Conservation (phyloP, 2,329 filamentous ascomycete genomes). For the Aciculosporium take region DNA sequence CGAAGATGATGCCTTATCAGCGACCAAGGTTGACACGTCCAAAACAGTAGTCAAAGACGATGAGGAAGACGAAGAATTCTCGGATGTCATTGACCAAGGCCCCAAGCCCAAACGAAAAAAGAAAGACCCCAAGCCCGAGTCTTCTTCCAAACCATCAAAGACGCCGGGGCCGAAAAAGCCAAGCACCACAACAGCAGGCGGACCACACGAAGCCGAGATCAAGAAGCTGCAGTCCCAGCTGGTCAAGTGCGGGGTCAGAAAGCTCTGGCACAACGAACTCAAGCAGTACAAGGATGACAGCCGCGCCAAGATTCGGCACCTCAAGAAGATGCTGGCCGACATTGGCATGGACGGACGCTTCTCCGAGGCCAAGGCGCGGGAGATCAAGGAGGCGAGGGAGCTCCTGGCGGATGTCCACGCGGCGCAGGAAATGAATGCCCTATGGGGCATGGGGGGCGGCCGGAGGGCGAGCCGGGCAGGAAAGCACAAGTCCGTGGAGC, state of each 20-base stretch:
- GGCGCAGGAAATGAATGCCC: conserved; percentile 65
- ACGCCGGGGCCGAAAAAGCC: conserved; percentile 17
- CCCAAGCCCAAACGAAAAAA: conserved; percentile 45
- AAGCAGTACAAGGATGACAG: conserved; percentile 56
- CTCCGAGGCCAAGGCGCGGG: conserved; percentile 66
- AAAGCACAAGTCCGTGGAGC: conserved; percentile 17
- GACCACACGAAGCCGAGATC: conserved; percentile 64
- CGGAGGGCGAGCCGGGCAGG: conserved; percentile 28
- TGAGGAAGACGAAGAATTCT: conserved; percentile 29
- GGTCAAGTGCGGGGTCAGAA: conserved; percentile 79
- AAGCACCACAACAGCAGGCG: conserved; percentile 13
- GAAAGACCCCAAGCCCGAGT: conserved; percentile 22
- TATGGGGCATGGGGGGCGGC: conserved; percentile 51
- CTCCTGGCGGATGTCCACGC: conserved; percentile 71
- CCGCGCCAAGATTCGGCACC: conserved; percentile 68
- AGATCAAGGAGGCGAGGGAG: conserved; percentile 80
- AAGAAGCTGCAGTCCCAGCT: conserved; percentile 80
- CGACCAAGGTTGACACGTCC: conserved; percentile 9
- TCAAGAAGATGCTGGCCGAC: conserved; percentile 65
- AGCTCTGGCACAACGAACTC: conserved; percentile 79
- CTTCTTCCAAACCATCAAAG: conserved; percentile 16
- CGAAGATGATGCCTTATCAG: conserved; percentile 9
- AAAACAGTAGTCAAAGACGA: conserved; percentile 17
- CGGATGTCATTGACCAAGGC: conserved; percentile 57
- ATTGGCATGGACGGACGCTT: conserved; percentile 81